Conservation (phyloP, 2,329 filamentous ascomycete species). For the Rhinocladiella mackenziei region DNA sequence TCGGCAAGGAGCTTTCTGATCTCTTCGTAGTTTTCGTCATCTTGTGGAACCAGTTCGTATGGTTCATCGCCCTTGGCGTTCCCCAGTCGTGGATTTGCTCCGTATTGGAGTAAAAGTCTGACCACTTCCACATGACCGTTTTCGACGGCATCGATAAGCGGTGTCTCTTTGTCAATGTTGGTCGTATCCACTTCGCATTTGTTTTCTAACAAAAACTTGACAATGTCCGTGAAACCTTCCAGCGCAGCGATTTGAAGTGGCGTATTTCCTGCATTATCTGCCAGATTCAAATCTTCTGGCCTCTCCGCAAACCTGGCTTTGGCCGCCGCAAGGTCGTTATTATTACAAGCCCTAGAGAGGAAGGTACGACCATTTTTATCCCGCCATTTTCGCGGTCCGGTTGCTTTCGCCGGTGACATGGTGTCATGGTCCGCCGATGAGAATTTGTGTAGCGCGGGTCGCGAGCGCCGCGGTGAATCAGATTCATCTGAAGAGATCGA, state of each 20-base stretch:
- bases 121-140: constrained; percentile 91
- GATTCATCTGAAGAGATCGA: constrained; percentile 34
- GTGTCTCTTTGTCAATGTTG: constrained; percentile 79
- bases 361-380: constrained; percentile 90
- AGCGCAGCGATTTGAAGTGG: constrained; percentile 90
- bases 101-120: constrained; percentile 74
- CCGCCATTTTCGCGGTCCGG: constrained; percentile 74
- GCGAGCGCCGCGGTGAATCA: constrained; percentile 40
- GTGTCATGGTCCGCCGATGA: constrained; percentile 42
- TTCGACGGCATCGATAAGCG: constrained; percentile 91
- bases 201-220: constrained; percentile 77
- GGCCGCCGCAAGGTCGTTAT: constrained; percentile 74
- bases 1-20: constrained; percentile 68
- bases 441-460: constrained; percentile 40
- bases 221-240: constrained; percentile 80
- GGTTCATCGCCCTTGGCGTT: constrained; percentile 93
- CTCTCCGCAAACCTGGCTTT: constrained; percentile 71
- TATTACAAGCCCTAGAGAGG: constrained; percentile 83
- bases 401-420: constrained; percentile 64
- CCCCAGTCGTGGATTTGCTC: constrained; percentile 84
- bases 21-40: constrained; percentile 72
- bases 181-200: constrained; percentile 81
- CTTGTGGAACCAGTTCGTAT: constrained; percentile 72
- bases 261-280: constrained; percentile 94
- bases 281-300: constrained; percentile 80